These are phyloP conservation scores for Aspergillus taichungensis DNA, from an alignment of 495 filamentous ascomycete species.

Conservation along the genomic window DNA sequence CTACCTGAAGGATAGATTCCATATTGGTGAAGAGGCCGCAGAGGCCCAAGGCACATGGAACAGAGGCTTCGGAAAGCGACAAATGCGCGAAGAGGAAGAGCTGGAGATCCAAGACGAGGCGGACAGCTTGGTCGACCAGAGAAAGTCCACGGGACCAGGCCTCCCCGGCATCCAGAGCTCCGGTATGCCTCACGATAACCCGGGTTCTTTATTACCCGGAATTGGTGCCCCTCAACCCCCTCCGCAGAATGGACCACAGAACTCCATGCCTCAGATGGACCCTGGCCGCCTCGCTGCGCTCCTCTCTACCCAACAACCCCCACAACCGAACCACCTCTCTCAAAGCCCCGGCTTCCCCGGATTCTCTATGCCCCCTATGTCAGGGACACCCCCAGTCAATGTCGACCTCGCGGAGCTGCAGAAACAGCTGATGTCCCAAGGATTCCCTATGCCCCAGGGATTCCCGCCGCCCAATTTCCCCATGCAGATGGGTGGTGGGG, in stretches of 20 bases:
- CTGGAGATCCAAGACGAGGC: conserved; percentile 87
- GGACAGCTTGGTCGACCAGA: conserved; percentile 90
- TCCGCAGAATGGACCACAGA: conserved; percentile 39
- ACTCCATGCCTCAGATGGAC: conserved; percentile 46
- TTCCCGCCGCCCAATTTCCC: conserved; percentile 39
- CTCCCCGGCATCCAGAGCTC: conserved; percentile 47
- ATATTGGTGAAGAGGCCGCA: conserved; percentile 88
- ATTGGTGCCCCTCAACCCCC: conserved; percentile 42
- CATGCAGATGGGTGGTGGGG: conserved; percentile 25
- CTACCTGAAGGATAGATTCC: conserved; percentile 80
- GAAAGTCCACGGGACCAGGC: conserved; percentile 45
- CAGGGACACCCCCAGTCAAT: conserved; percentile 43
- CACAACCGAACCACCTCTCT: conserved; percentile 20
- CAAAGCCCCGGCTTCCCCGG: conserved; percentile 23
- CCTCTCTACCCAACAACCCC: conserved; percentile 34
- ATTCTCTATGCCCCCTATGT: conserved; percentile 39
- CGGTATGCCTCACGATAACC: conserved; percentile 25
- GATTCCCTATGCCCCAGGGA: conserved; percentile 29
- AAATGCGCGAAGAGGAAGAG: conserved; percentile 85
- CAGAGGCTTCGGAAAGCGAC: conserved; percentile 64
- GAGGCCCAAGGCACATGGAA: conserved; percentile 91
- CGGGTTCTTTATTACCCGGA: conserved; percentile 33
- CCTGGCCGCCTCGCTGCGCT: conserved; percentile 40
- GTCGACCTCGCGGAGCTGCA: conserved; percentile 63
- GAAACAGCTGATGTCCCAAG: conserved; percentile 37